Base-by-base conservation (phyloP, 306 rosid species). In the Abrus pulchellus region DNA sequence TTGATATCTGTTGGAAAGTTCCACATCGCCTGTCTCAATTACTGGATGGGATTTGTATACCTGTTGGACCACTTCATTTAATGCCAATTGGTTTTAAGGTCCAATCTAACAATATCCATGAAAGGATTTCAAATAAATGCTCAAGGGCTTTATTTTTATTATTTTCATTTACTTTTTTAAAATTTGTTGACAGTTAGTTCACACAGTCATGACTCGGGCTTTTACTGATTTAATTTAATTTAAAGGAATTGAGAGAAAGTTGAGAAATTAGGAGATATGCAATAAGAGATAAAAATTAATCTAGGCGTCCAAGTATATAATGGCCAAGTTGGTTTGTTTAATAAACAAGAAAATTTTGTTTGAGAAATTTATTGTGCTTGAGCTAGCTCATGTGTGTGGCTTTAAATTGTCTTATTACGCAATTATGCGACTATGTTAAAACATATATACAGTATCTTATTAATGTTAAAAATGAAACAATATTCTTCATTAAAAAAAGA, bases 181-280 rank as follows among this genome's bases (percentile, higher is more conserved):
- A 36, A 62, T 36, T 2, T 12, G 68, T 62, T 62, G 28, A 6
- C 2, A 28, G 20, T 61, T 61, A 32, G 67, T 61, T 61, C 27
- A 61, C 9, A 34, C 28, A 11, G 67, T 61, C 43, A 61, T 61
- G 13, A 9, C 68, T 9, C 44, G 41, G 33, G 44, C 44, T 33
- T 61, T 61, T 11, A 34, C n/a, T 30, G 38, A 29, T 61, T 54
- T 48, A 48, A 48, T 48, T 48, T 61, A 34, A 61, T 61, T 61
- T 34, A n/a, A 62, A 62, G 68, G 9, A 61, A 61, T 61, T 61
- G 67, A 61, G 67, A 33, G 41, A 44, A 33, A 61, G 43, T 33
- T 33, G 5, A 62, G 48, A 7, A 38, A 5, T 6, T 63, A 36
- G 68, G 44, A 61, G 40, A 62, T 62, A 10, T 62, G 47, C 29